Base-by-base conservation (phyloP, 1,284 basidiomycete genomes). In the Xerocomus nothofagi region DNA sequence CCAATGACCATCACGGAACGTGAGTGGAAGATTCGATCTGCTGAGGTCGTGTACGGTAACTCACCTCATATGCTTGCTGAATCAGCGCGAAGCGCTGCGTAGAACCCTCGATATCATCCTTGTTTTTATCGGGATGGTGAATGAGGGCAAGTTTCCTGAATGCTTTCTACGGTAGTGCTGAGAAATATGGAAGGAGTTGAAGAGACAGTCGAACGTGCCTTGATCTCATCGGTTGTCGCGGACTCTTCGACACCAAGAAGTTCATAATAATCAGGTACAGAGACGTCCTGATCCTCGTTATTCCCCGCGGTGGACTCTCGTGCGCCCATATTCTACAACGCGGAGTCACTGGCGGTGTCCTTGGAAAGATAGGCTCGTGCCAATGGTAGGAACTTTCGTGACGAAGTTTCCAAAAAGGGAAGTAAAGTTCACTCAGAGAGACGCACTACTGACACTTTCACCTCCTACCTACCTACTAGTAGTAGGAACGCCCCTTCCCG, bases 21-120 rank as follows among this genome's bases (percentile, higher is more conserved):
- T 57, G 20, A 56, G 37, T 14, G 5, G 31, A 17, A 29, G n/a
- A 21, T 34, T 21, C n/a, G 40, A 32, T 31, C 32, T 17, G 20
- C 32, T 11, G 6, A 12, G 24, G 40, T 40, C 29, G n/a, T 26
- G 21, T 26, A 21, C 8, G 37, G 53, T 50, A 32, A 65, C 51
- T 51, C 29, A 67, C 94, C 79, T 98, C 96, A 65, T 98, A 98
- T 0, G 96, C 96, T 60, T 95, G 91, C 62, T 98, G 95, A 14
- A 99, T 73, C 39, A 83, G 75, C 11, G 93, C 87, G 68, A 99
- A 99, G 20, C 87, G 81, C 60, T 88, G 78, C 0, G 94, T 98
- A 0, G 97, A 88, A 37, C 83, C 90, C 58, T 97, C 92, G 4
- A 90, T 70, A 61, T 94, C 81, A 50, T 84, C 77, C 26, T 82